Evolutionary conservation across 164 flowering plant species (phyloP), one percentile per base, ranked within the genome.

Genomic region (Dillenia turbinata): DNA sequence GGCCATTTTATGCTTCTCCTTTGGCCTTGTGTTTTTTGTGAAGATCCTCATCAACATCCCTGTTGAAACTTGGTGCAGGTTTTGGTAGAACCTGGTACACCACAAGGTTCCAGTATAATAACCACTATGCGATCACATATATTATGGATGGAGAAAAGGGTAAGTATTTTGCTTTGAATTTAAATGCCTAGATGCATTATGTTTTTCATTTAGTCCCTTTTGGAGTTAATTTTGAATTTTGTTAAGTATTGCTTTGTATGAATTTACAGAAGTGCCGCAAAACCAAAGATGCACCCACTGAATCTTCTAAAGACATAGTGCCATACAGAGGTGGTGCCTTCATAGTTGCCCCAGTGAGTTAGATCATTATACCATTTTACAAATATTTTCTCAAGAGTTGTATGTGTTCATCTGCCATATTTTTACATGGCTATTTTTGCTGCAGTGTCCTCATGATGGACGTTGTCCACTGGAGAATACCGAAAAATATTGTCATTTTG

Each of bases 381-480:
- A 14, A 14, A 5, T 61, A 14, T 22, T 33, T 14, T 6, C 62
- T 22, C 26, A 55, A 43, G 13, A 47, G 12, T 52, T 8, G 17
- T 54, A 15, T 13, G n/a, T 33, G 26, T 16, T 24, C 12, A 55
- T 47, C 50, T 65, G 19, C 49, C 10, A 12, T 59, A 50, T 33
- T 61, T 63, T 44, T 49, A 43, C 56, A n/a, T 50, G 10, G 12
- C 48, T 60, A 33, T 54, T 67, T 11, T 62, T 66, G 16, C 73
- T 75, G 73, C 78, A 95, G 99, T 92, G 99, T 74, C 73, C 97
- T 46, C 99, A 95, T 78, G 98, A 92, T 79, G 99, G 99, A 66
- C 59, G 76, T 48, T 95, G 99, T 68, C 97, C 99, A 9, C 70
- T 95, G 74, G 86, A 70, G 50, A 89, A 88, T 10, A 71, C 88